Evolutionary conservation across 768 basidiomycete species (phyloP).

Genomic region (Clitopilus hobsonii): DNA sequence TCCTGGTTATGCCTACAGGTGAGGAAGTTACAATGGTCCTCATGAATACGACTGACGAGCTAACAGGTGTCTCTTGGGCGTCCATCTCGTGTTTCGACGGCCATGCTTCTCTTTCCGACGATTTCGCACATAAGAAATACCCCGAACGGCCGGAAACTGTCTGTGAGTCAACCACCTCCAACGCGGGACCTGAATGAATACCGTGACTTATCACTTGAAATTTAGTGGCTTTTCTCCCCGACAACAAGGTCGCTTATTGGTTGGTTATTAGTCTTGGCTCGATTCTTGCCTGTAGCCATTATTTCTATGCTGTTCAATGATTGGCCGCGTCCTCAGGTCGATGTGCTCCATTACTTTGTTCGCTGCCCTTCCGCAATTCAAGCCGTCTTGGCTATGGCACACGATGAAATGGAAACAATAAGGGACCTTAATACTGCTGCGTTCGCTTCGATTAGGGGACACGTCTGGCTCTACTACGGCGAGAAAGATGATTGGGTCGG

Average conservation of each 20-base stretch:
- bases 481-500: slow-evolving; percentile 66
- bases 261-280: slow-evolving; percentile 37
- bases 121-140: slow-evolving; percentile 57
- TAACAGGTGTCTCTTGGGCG: slow-evolving; percentile 48
- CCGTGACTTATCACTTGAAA: no score
- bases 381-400: slow-evolving; percentile 55
- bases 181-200: no score
- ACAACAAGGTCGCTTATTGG: slow-evolving; percentile 36
- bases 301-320: slow-evolving; percentile 40
- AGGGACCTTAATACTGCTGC: slow-evolving; percentile 42
- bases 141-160: slow-evolving; percentile 57
- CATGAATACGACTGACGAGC: neutral
- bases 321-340: slow-evolving; percentile 46
- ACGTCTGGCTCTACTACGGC: slow-evolving; percentile 54
- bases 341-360: slow-evolving; percentile 44
- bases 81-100: slow-evolving; percentile 28
- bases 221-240: slow-evolving; percentile 47
- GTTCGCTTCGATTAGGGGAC: slow-evolving; percentile 32
- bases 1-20: slow-evolving; percentile 66
- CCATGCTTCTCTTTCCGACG: slow-evolving; percentile 69
- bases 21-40: slow-evolving; percentile 8
- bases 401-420: slow-evolving; percentile 67
- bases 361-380: slow-evolving; percentile 45
- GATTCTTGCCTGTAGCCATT: slow-evolving; percentile 32
- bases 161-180: no score